These are phyloP conservation scores for Basipetospora chlamydospora DNA, from an alignment of 2,329 filamentous ascomycete genomes.

Conservation along the genomic window DNA sequence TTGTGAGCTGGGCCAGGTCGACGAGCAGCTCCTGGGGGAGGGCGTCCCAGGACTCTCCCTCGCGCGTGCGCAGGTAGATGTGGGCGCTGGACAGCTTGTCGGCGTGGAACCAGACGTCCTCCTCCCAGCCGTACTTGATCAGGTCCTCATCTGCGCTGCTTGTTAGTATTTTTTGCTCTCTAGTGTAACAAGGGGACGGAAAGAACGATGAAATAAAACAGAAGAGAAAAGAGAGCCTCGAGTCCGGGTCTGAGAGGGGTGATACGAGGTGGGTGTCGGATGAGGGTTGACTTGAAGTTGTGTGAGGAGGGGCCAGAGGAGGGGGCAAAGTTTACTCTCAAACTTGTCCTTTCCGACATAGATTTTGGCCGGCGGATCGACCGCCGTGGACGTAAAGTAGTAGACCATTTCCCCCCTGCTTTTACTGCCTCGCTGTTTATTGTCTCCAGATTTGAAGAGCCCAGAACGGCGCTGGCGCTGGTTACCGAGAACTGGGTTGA, in stretches of 20 bases:
- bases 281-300: neutral
- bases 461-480: neutral
- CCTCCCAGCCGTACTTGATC: conserved; percentile 86
- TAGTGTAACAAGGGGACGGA: no score
- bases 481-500: neutral
- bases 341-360: conserved; percentile 99
- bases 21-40: conserved; percentile 61
- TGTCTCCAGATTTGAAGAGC: no score
- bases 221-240: neutral
- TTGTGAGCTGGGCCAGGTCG: conserved; percentile 94
- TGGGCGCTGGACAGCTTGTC: conserved; percentile 96
- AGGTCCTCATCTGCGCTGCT: conserved; percentile 97
- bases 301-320: neutral
- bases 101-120: conserved; percentile 98
- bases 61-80: conserved; percentile 76
- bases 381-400: conserved; percentile 81
- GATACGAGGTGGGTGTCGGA: neutral
- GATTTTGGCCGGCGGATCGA: conserved; percentile 70
- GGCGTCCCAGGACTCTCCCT: conserved; percentile 69
- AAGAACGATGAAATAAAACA: no score
- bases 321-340: conserved; percentile 55
- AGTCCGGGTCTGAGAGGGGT: conserved; percentile 4
- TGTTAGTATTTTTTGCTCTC: no score
- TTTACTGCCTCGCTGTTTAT: no score
- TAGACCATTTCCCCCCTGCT: conserved; percentile 91